Evolutionary conservation across 2,329 filamentous ascomycete species (phyloP).

Genomic region (Thelonectria rubi): DNA sequence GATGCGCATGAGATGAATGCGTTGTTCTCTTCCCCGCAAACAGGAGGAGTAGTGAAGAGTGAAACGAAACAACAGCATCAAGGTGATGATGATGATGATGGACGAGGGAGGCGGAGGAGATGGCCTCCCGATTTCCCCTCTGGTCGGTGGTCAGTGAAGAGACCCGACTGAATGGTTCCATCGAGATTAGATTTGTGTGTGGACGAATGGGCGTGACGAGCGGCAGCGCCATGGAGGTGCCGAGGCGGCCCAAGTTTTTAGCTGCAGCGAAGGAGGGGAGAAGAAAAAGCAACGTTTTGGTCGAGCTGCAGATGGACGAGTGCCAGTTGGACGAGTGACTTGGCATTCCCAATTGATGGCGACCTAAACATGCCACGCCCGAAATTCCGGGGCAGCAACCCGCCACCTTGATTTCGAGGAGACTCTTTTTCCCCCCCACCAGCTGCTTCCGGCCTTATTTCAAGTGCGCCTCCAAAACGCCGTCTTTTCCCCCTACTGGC

Average conservation of each 20-base stretch:
- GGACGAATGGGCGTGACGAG: not conserved
- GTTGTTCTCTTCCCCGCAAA: not conserved
- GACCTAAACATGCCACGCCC: no score
- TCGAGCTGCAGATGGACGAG: not conserved
- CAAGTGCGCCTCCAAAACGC: not conserved
- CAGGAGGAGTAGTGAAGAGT: not conserved
- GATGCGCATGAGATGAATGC: not conserved
- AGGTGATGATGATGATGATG: not conserved
- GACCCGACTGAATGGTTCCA: slow-evolving; percentile 4
- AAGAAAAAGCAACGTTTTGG: slow-evolving; percentile 17
- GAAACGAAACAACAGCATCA: not conserved
- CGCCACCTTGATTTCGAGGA: not conserved
- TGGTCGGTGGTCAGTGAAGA: not conserved
- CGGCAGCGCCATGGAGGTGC: slow-evolving; percentile 14
- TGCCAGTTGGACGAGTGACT: no score
- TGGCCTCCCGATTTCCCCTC: no score
- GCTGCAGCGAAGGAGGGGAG: slow-evolving; percentile 3
- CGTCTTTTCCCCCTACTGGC: slow-evolving; percentile 1
- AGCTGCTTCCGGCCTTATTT: not conserved
- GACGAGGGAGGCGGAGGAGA: no score
- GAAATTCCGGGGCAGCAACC: not conserved
- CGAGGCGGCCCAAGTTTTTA: slow-evolving; percentile 10
- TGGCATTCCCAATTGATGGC: no score
- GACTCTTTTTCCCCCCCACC: not conserved
- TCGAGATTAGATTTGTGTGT: slow-evolving; percentile 19